These are phyloP conservation scores for Penicillium glabrum DNA, from an alignment of 2,329 filamentous ascomycete genomes.

Conservation along the genomic window DNA sequence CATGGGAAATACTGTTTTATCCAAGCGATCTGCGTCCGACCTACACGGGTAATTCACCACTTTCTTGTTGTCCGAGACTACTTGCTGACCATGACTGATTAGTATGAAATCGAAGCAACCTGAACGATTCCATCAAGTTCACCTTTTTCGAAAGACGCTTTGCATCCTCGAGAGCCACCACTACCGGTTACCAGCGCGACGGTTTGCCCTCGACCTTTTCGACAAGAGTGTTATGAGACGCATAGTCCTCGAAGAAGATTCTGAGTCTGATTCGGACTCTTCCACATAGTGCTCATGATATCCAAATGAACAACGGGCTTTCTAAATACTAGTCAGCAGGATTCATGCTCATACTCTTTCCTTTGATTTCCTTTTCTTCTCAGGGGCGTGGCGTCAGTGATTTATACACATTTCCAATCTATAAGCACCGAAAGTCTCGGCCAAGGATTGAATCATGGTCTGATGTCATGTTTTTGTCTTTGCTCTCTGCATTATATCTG, in stretches of 20 bases:
- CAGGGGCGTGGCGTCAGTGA: background rate
- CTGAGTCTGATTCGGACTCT: slow-evolving; percentile 33
- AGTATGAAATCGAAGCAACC: slow-evolving; percentile 74
- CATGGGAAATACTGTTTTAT: slow-evolving; percentile 88
- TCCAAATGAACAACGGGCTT: background rate
- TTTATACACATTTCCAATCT: slow-evolving; percentile 12
- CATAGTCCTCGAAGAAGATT: slow-evolving; percentile 76
- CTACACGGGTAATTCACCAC: slow-evolving; percentile 55
- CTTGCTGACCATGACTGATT: slow-evolving; percentile 25
- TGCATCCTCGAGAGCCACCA: slow-evolving; percentile 83
- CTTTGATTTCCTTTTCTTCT: background rate
- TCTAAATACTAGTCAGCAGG: background rate
- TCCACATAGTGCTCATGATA: slow-evolving; percentile 18
- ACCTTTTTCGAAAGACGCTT: slow-evolving; percentile 83
- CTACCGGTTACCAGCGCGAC: slow-evolving; percentile 80
- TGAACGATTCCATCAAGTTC: slow-evolving; percentile 70
- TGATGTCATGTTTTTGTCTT: slow-evolving; percentile 1
- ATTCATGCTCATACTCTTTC: background rate
- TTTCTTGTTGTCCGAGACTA: background rate
- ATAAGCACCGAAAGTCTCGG: slow-evolving; percentile 2
- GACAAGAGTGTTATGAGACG: slow-evolving; percentile 83
- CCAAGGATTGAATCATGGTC: slow-evolving; percentile 1
- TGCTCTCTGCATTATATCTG: slow-evolving; percentile 13
- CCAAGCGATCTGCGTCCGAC: slow-evolving; percentile 81
- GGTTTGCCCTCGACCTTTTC: slow-evolving; percentile 91